phyloP scores from a whole-genome alignment of 2,329 filamentous ascomycete genomes.

The Diplodia mutila region DNA sequence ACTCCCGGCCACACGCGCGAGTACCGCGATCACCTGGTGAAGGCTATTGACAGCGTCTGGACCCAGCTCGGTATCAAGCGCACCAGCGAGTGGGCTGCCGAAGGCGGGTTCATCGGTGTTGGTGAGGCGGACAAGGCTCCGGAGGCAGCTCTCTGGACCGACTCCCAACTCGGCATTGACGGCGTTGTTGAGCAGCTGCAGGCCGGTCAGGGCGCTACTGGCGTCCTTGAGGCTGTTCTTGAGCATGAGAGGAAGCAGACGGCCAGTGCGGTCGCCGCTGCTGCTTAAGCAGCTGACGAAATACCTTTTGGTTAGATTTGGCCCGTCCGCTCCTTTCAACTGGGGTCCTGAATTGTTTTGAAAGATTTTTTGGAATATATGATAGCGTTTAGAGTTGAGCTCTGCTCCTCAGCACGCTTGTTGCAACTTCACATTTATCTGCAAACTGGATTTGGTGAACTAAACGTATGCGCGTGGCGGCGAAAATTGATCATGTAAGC shows the following conservation, averaged over 20 bases:
- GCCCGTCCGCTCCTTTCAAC: conserved; percentile 24
- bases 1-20: conserved; percentile 88
- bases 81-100: conserved; percentile 85
- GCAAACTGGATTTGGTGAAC: background rate
- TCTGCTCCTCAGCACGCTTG: conserved; percentile 3
- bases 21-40: conserved; percentile 82
- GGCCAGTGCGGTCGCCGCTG: conserved; percentile 48
- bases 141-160: conserved; percentile 83
- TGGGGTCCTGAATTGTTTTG: conserved; percentile 9
- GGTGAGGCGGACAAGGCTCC: conserved; percentile 68
- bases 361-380: background rate
- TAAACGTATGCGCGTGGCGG: background rate
- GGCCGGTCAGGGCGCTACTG: conserved; percentile 47
- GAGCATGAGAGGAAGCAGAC: conserved; percentile 52
- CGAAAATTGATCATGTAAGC: background rate
- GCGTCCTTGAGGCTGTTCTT: conserved; percentile 53
- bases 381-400: conserved; percentile 12
- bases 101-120: conserved; percentile 94
- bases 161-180: conserved; percentile 80
- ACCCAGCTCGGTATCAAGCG: conserved; percentile 85
- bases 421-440: background rate
- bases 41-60: conserved; percentile 88
- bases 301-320: background rate
- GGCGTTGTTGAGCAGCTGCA: conserved; percentile 57
- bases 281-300: conserved; percentile 31